These are phyloP conservation scores for Hypoxylon intermedium DNA, from an alignment of 495 filamentous ascomycete species.

Conservation along the genomic window DNA sequence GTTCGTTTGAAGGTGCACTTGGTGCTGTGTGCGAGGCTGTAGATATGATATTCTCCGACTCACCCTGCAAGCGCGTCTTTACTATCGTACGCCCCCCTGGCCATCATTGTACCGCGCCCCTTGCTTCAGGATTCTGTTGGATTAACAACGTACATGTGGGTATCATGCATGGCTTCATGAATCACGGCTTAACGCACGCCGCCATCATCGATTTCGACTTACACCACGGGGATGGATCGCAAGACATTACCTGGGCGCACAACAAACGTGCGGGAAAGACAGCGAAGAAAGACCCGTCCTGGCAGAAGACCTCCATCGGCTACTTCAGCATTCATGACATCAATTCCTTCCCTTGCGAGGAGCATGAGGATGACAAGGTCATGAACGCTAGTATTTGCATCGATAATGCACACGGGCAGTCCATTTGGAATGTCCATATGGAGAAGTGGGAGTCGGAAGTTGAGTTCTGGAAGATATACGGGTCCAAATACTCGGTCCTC, in stretches of 20 bases:
- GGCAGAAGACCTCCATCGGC: conserved; percentile 85
- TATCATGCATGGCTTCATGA: conserved; percentile 83
- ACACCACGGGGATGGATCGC: conserved; percentile 95
- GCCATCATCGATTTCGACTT: conserved; percentile 97
- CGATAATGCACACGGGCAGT: conserved; percentile 89
- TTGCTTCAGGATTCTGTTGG: conserved; percentile 97
- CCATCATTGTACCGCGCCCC: conserved; percentile 88
- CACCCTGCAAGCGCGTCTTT: conserved; percentile 74
- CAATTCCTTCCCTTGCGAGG: conserved; percentile 94
- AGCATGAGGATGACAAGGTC: conserved; percentile 71
- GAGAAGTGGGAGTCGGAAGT: conserved; percentile 79
- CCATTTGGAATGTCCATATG: conserved; percentile 95
- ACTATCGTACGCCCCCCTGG: conserved; percentile 84
- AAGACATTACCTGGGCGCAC: conserved; percentile 87
- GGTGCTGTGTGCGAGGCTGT: conserved; percentile 91
- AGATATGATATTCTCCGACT: conserved; percentile 75
- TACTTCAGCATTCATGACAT: conserved; percentile 98
- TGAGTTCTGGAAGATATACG: conserved; percentile 90
- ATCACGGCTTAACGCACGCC: conserved; percentile 86
- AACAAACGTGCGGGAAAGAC: conserved; percentile 65
- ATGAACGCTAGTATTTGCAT: conserved; percentile 90
- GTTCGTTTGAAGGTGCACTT: conserved; percentile 87
- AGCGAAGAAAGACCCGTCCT: conserved; percentile 69
- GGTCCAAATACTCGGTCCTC: conserved; percentile 73
- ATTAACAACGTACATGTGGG: conserved; percentile 98